Base-by-base conservation (phyloP, 495 filamentous ascomycete genomes). In the Penicillium fimorum region DNA sequence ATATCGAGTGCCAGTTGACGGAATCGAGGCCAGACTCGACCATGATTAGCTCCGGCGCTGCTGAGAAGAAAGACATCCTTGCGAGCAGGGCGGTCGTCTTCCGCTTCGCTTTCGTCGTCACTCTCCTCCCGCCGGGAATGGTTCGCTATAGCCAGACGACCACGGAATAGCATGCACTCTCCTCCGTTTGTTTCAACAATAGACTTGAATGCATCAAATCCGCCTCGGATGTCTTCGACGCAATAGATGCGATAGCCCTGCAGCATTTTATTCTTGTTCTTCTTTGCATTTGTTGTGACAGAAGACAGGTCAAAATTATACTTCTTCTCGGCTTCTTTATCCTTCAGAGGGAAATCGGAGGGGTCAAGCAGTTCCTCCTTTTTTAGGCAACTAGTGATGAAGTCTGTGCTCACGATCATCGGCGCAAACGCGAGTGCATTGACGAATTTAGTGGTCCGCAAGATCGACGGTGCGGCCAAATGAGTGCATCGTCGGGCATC, bases 361-460 rank as follows among this genome's bases (percentile, higher is more conserved):
- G 84, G 76, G 15, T 85, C 70, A 0, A 86, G 80, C 4, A 86
- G 62, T 57, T 87, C 78, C 51, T 84, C 76, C 53, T 83, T 64
- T 37, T 79, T 72, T 4, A 97, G 78, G 35, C 88, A 92, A 11
- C 79, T 75, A 27, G 90, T 87, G 54, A 97, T 81, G 73, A 88
- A 99, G n/a, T 84, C 81, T 0, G 86, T 86, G 40, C 80, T 83
- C 37, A 96, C 74, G 33, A 97, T 82, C 2, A 81, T 77, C 0
- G 90, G 89, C 1, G 84, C 91, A 57, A 80, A 82, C 12, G 94
- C 91, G 8, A 99, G 70, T 32, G 91, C 90, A 46, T 84, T 84
- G 41, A 97, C 86, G 65, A 99, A 99, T 62, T 99, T 99, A 54
- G 87, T 83, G 0, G 94, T 99, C 35, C 93, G 85, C 15, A 96